A percentile compares a stretch with the other conserved stretches of the same genome.
Evolutionary conservation across 768 basidiomycete genomes (phyloP).

Genomic region (Ramaria rubella): DNA sequence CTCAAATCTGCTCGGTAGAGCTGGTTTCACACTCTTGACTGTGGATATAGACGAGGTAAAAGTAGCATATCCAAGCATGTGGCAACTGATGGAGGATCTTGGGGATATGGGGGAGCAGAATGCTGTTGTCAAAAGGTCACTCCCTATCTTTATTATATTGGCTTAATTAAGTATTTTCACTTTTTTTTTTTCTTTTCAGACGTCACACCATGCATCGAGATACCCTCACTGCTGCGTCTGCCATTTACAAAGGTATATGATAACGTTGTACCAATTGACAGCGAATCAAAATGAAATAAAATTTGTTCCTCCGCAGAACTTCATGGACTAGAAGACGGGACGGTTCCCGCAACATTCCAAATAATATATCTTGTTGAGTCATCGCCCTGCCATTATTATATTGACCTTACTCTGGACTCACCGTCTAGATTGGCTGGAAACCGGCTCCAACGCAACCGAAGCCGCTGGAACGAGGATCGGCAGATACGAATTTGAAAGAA

Average conservation of each 20-base stretch:
- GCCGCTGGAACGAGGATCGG: slow-evolving; percentile 58
- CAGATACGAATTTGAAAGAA: slow-evolving; percentile 54
- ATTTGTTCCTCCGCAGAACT: slow-evolving; percentile 45
- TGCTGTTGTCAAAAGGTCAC: slow-evolving; percentile 77
- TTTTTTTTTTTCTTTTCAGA: slow-evolving; percentile 29
- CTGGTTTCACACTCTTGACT: slow-evolving; percentile 89
- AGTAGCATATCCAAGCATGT: slow-evolving; percentile 89
- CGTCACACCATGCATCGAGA: slow-evolving; percentile 70
- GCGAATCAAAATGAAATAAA: background rate
- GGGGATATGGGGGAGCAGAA: slow-evolving; percentile 95
- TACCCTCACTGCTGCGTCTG: slow-evolving; percentile 83
- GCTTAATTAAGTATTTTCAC: background rate
- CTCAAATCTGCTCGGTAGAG: slow-evolving; percentile 85
- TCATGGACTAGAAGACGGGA: slow-evolving; percentile 77
- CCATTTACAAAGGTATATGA: slow-evolving; percentile 79
- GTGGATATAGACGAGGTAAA: slow-evolving; percentile 93
- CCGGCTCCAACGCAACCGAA: slow-evolving; percentile 61
- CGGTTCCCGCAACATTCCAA: slow-evolving; percentile 92
- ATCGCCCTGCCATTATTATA: background rate
- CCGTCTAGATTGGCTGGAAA: slow-evolving; percentile 74
- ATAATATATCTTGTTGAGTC: slow-evolving; percentile 81
- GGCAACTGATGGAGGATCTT: slow-evolving; percentile 93
- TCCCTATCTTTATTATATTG: background rate
- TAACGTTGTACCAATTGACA: no score
- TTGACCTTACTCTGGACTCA: background rate